Conservation (phyloP, 2,329 filamentous ascomycete genomes). For the Trichoderma sp. region DNA sequence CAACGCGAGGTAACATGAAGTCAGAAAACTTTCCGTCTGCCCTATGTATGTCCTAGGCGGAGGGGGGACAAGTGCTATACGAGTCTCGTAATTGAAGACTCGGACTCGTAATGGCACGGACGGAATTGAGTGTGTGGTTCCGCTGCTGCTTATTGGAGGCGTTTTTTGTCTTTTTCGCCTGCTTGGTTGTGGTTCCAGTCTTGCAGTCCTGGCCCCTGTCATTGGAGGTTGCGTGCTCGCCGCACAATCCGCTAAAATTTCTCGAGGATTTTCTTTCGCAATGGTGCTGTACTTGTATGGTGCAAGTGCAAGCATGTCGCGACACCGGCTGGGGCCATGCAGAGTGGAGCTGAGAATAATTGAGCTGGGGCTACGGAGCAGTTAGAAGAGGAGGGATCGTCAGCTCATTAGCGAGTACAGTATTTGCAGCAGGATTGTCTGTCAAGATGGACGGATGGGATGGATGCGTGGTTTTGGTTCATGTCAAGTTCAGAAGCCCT, state of each 20-base stretch:
- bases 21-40: neutral
- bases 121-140: neutral
- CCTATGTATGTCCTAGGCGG: neutral
- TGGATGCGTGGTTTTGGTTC: neutral
- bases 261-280: neutral
- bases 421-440: neutral
- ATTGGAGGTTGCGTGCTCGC: slow-evolving; percentile 8
- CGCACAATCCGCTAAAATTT: neutral
- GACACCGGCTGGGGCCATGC: neutral
- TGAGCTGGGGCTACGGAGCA: slow-evolving; percentile 5
- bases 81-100: neutral
- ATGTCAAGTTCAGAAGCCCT: neutral
- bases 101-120: neutral
- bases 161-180: neutral
- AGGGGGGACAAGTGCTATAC: neutral
- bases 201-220: neutral
- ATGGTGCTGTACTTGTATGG: neutral
- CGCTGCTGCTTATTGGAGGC: neutral
- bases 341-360: slow-evolving; percentile 6
- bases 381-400: slow-evolving; percentile 11
- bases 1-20: neutral
- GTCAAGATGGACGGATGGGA: neutral
- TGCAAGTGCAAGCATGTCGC: neutral
- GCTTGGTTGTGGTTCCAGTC: neutral
- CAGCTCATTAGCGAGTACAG: slow-evolving; percentile 9